These are phyloP conservation scores for Conringia planisiliqua DNA, from an alignment of 345 rosid species.

Conservation along the genomic window DNA sequence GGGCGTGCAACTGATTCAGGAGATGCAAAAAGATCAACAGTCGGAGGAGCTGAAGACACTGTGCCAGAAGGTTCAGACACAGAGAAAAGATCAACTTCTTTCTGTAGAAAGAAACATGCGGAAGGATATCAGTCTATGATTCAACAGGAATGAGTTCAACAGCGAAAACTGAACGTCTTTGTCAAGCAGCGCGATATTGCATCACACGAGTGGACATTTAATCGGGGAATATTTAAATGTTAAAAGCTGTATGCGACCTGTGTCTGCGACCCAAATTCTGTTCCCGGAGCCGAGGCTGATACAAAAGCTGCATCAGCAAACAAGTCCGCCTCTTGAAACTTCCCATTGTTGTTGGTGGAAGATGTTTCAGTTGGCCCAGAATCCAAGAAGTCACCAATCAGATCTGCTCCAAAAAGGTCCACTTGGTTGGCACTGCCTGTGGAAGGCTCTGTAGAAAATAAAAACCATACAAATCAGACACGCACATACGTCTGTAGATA, in stretches of 20 bases:
- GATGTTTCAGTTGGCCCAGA: slow-evolving; percentile 56
- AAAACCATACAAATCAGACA: slow-evolving; percentile 16
- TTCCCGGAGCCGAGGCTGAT: slow-evolving; percentile 63
- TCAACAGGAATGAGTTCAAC: too few relatives aligned
- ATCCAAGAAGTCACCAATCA: slow-evolving; percentile 78
- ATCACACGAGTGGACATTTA: slow-evolving; percentile 2
- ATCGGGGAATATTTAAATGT: neutral
- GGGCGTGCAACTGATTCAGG: slow-evolving; percentile 51
- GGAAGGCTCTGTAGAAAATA: slow-evolving; percentile 53
- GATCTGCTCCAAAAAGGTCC: slow-evolving; percentile 77
- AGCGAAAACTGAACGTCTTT: too few relatives aligned
- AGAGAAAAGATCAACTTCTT: slow-evolving; percentile 37
- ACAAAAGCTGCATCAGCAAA: slow-evolving; percentile 96
- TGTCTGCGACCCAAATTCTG: slow-evolving; percentile 40
- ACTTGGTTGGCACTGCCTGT: slow-evolving; percentile 60
- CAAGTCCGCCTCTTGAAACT: slow-evolving; percentile 64
- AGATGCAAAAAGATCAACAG: slow-evolving; percentile 62
- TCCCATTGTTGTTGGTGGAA: slow-evolving; percentile 33
- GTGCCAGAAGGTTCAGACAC: slow-evolving; percentile 34
- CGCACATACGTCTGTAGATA: neutral
- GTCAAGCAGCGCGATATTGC: neutral
- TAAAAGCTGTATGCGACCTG: slow-evolving; percentile 41
- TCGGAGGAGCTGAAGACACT: slow-evolving; percentile 47
- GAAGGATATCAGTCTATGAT: slow-evolving; percentile 12
- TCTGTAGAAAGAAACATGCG: slow-evolving; percentile 24